Base-by-base conservation (phyloP, 192 early-diverging fungal genomes). In the Martensiomyces pterosporus region DNA sequence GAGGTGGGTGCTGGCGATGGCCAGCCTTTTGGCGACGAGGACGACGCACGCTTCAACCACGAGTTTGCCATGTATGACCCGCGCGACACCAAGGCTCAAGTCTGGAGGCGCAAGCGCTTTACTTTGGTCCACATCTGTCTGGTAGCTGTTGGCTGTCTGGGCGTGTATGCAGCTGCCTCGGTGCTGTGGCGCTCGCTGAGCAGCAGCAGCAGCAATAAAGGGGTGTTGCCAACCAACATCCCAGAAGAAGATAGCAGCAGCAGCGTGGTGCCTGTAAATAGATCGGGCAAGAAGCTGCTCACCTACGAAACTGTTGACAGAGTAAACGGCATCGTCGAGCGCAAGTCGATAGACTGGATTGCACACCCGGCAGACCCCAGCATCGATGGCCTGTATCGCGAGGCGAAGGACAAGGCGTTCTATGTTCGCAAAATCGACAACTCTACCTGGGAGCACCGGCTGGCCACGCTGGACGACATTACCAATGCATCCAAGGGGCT, bases 371-470 rank as follows among this genome's bases (percentile, higher is more conserved):
- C 59, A 10, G 62, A 72, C 27, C 9, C 27, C 14, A 35, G 50
- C 50, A 57, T 75, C 4, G 72, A 75, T 39, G 66, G 65, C 0
- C 60, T 75, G 35, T 60, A 60, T 24, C 60, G 64, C 37, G 60
- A 67, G 42, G 43, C 38, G 17, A 41, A 33, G 12, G 37, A 34
- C 16, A 38, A 39, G 22, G 24, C 34, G 39, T 65, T 75, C 23
- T 45, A 45, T 2, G 32, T 75, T 9, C 60, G 34, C 39, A 68
- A 52, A 39, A 55, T 49, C 9, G 60, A 53, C 48, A 68, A 67
- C 29, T 29, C 43, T 22, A 67, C 63, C 10, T 75, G 65, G 60
- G 45, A 52, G 29, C 56, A 68, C 9, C 24, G 4, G 43, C 59
- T 75, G 35, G 66, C 65, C 1, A 51, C 39, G 29, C 33, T 27